A percentile compares a stretch with the other conserved stretches of the same genome.
phyloP scores from a whole-genome alignment of 1,139 yeast genomes.

The Nakaseomyces uthaithaninus region DNA sequence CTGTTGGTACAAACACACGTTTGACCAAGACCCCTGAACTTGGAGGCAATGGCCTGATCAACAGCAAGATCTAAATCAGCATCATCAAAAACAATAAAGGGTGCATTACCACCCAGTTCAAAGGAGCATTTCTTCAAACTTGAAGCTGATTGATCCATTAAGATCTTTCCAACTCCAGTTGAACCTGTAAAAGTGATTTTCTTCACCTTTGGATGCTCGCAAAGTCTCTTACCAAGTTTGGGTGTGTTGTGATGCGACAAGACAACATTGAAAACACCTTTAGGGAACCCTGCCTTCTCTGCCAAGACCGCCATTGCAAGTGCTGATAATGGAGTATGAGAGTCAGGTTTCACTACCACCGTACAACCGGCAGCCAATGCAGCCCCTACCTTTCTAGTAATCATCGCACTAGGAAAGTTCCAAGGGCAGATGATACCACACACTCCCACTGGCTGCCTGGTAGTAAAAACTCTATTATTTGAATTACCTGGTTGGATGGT shows the following conservation, averaged over 20 bases:
- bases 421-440: slow-evolving; percentile 91
- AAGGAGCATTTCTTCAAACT: slow-evolving; percentile 77
- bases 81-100: slow-evolving; percentile 79
- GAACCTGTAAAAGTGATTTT: slow-evolving; percentile 91
- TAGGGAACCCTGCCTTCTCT: slow-evolving; percentile 79
- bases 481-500: slow-evolving; percentile 58
- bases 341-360: slow-evolving; percentile 79
- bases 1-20: slow-evolving; percentile 81
- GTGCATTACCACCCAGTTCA: slow-evolving; percentile 93
- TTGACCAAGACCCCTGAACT: slow-evolving; percentile 71
- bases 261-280: slow-evolving; percentile 70
- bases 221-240: slow-evolving; percentile 58
- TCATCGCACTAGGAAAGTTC: slow-evolving; percentile 96
- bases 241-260: slow-evolving; percentile 47
- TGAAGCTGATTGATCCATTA: slow-evolving; percentile 68
- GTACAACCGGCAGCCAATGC: slow-evolving; percentile 94
- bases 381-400: slow-evolving; percentile 83
- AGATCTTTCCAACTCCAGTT: slow-evolving; percentile 69
- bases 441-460: slow-evolving; percentile 80
- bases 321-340: slow-evolving; percentile 83
- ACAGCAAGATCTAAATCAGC: slow-evolving; percentile 74
- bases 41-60: slow-evolving; percentile 57
- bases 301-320: slow-evolving; percentile 68
- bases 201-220: slow-evolving; percentile 58
- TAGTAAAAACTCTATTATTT: slow-evolving; percentile 51